A percentile compares a stretch with the other conserved stretches of the same genome.
These are phyloP conservation scores for Rhynchosporium agropyri DNA, from an alignment of 2,329 filamentous ascomycete genomes.

Conservation along the genomic window DNA sequence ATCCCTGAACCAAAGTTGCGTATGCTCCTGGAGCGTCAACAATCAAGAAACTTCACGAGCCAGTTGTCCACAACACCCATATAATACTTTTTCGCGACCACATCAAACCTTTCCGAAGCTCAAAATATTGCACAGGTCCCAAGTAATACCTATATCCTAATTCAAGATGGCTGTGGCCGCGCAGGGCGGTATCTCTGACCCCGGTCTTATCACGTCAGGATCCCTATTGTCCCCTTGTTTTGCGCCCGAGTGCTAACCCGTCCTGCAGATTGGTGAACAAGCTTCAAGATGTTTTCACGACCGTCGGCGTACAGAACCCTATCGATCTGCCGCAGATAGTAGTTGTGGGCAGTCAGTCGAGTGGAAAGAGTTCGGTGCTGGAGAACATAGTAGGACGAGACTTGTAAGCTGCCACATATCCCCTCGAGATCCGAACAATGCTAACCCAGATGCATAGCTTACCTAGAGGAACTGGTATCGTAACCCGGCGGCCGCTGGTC, in stretches of 20 bases:
- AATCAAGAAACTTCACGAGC: constrained; percentile 25
- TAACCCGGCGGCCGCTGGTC: constrained; percentile 92
- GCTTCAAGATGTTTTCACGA: constrained; percentile 98
- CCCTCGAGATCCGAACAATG: constrained; percentile 18
- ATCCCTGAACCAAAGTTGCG: constrained; percentile 21
- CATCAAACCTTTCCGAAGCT: constrained; percentile 1
- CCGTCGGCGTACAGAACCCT: constrained; percentile 97
- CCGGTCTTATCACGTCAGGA: constrained; percentile 65
- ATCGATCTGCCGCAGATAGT: constrained; percentile 98
- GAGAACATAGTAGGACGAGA: constrained; percentile 99
- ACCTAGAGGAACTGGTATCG: constrained; percentile 95
- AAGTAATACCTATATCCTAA: constrained; percentile 18
- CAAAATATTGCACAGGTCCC: neutral
- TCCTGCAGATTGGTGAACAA: constrained; percentile 83
- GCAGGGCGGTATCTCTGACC: constrained; percentile 65
- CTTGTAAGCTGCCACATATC: constrained; percentile 68
- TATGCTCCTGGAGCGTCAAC: constrained; percentile 21
- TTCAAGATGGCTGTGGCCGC: constrained; percentile 38
- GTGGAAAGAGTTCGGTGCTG: constrained; percentile 97
- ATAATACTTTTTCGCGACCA: constrained; percentile 21
- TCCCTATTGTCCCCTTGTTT: constrained; percentile 30
- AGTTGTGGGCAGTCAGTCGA: constrained; percentile 97
- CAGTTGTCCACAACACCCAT: constrained; percentile 23
- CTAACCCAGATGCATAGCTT: constrained; percentile 60
- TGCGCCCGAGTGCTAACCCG: constrained; percentile 37